Percentiles rank a stretch among this genome's conserved stretches.
phyloP scores from a whole-genome alignment of 139 green algal species.

The Coccomyxa sp. region DNA sequence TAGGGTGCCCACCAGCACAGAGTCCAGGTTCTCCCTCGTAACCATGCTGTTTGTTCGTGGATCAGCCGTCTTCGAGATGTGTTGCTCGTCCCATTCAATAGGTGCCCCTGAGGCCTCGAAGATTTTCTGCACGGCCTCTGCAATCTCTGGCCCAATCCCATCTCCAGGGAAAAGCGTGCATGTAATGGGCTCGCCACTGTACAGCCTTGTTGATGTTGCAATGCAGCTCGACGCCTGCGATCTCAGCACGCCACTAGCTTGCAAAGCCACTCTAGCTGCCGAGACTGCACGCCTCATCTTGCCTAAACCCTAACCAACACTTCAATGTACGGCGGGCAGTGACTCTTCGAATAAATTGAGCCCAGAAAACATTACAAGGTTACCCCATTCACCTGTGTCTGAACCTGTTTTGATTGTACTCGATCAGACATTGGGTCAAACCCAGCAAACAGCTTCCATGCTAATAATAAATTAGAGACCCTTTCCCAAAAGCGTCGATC shows the following conservation, averaged over 20 bases:
- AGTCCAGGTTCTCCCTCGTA: conserved; percentile 91
- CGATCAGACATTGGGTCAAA: no score
- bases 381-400: no score
- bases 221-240: neutral
- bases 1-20: conserved; percentile 66
- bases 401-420: no score
- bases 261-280: neutral
- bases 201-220: neutral
- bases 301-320: no score
- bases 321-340: no score
- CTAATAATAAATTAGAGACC: no score
- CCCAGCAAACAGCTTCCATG: no score
- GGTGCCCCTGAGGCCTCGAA: conserved; percentile 73
- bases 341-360: no score
- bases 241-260: neutral
- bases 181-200: conserved; percentile 8
- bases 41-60: conserved; percentile 89
- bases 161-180: conserved; percentile 51
- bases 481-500: no score
- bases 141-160: conserved; percentile 92
- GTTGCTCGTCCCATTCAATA: conserved; percentile 90
- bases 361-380: no score
- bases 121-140: conserved; percentile 69
- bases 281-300: conserved; percentile 12
- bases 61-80: conserved; percentile 77